phyloP scores from a whole-genome alignment of 768 basidiomycete genomes.

The Gelatoporia subvermispora region DNA sequence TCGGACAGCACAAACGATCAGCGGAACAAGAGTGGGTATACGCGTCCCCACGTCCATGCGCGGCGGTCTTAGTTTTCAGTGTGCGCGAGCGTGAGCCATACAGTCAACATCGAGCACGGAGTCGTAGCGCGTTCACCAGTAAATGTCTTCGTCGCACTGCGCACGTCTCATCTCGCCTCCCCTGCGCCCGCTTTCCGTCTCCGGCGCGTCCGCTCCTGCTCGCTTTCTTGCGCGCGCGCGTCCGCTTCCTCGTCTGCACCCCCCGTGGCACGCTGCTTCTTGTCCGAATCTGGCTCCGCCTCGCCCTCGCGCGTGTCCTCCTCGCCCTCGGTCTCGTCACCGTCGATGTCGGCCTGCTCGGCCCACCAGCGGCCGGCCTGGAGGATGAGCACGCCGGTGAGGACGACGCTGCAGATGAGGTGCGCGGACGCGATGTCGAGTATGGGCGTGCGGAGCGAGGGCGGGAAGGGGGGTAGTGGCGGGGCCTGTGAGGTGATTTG shows the following conservation, averaged over 20 bases:
- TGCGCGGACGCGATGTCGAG: constrained; percentile 80
- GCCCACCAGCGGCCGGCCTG: constrained; percentile 87
- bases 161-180: too few species aligned
- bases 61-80: too few species aligned
- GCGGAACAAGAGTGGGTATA: too few species aligned
- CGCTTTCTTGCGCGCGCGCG: constrained; percentile 6
- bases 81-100: too few species aligned
- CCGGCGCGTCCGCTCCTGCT: background rate
- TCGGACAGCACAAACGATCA: too few species aligned
- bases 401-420: constrained; percentile 81
- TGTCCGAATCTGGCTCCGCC: too few species aligned
- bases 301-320: constrained; percentile 3
- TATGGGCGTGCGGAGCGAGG: constrained; percentile 53
- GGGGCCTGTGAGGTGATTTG: constrained; percentile 16
- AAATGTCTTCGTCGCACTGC: too few species aligned
- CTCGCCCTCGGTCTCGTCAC: constrained; percentile 33
- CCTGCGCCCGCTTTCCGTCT: too few species aligned
- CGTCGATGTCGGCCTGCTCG: constrained; percentile 63
- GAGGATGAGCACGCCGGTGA: constrained; percentile 80
- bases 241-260: constrained; percentile 3
- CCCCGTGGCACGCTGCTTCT: constrained; percentile 5
- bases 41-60: too few species aligned
- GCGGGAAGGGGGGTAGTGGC: constrained; percentile 58
- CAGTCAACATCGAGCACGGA: too few species aligned
- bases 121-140: too few species aligned